These are phyloP conservation scores for Blakeslea trispora DNA, from an alignment of 371 early-diverging fungal genomes.

Conservation along the genomic window DNA sequence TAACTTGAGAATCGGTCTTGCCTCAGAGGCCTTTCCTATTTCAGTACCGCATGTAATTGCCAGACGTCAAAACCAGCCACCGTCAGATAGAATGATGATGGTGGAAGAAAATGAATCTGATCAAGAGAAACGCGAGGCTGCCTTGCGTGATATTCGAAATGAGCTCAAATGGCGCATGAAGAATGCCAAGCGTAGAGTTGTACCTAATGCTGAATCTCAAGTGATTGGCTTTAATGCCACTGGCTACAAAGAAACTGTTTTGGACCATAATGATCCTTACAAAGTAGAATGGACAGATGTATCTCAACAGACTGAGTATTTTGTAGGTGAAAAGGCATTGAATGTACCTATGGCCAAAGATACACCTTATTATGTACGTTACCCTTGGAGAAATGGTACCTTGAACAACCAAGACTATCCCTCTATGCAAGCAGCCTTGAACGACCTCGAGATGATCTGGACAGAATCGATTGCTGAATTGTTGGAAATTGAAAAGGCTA, in stretches of 20 bases:
- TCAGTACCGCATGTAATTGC: constrained; percentile 83
- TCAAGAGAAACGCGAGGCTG: constrained; percentile 30
- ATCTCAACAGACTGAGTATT: constrained; percentile 36
- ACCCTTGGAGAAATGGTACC: constrained; percentile 75
- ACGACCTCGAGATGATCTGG: constrained; percentile 84
- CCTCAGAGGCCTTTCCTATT: constrained; percentile 80
- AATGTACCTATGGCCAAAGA: constrained; percentile 41
- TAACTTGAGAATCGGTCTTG: constrained; percentile 75
- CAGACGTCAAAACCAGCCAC: constrained; percentile 42
- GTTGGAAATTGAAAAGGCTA: constrained; percentile 62
- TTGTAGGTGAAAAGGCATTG: constrained; percentile 65
- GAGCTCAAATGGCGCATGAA: constrained; percentile 77
- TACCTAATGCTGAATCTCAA: constrained; percentile 73
- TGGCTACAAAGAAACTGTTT: constrained; percentile 67
- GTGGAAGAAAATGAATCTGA: constrained; percentile 7
- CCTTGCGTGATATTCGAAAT: constrained; percentile 53
- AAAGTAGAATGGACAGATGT: constrained; percentile 82
- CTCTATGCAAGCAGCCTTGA: constrained; percentile 62
- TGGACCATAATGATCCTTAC: constrained; percentile 90
- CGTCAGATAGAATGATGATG: no score
- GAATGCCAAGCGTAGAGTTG: constrained; percentile 75
- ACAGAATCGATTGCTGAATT: constrained; percentile 68
- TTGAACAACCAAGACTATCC: constrained; percentile 76
- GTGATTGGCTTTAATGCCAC: constrained; percentile 74
- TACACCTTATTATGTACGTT: constrained; percentile 47